phyloP scores from a whole-genome alignment of 176 grass and related monocot genomes.

The Thalia dealbata region DNA sequence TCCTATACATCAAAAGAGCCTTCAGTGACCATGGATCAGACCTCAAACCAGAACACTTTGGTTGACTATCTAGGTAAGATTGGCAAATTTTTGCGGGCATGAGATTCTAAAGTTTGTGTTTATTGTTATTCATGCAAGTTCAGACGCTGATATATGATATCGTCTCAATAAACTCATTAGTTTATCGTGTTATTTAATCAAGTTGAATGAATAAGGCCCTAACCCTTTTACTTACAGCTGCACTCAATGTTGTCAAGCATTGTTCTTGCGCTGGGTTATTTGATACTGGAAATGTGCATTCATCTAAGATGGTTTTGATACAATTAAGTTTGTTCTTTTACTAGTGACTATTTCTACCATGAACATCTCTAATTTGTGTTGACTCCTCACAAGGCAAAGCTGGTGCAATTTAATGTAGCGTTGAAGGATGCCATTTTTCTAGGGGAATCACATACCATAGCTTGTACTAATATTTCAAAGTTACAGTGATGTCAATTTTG shows the following conservation, averaged over 20 bases:
- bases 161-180: background rate
- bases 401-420: too few species aligned
- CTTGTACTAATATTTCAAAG: background rate
- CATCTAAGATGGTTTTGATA: too few species aligned
- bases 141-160: background rate
- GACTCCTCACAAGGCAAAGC: too few species aligned
- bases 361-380: background rate
- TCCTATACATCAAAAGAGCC: slow-evolving; percentile 58
- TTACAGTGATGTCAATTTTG: background rate
- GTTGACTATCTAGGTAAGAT: slow-evolving; percentile 26
- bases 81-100: background rate
- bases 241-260: background rate
- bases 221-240: too few species aligned
- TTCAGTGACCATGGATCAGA: slow-evolving; percentile 46
- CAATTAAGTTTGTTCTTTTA: background rate
- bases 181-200: background rate
- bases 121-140: background rate
- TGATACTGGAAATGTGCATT: too few species aligned
- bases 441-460: too few species aligned
- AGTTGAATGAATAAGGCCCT: background rate
- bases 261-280: background rate
- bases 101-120: background rate
- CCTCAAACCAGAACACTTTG: slow-evolving; percentile 36
- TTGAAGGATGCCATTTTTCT: too few species aligned
- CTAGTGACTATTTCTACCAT: background rate